A percentile compares a stretch with the other conserved stretches of the same genome.
phyloP scores from a whole-genome alignment of 2,329 filamentous ascomycete species.

The Annulohypoxylon truncatum region DNA sequence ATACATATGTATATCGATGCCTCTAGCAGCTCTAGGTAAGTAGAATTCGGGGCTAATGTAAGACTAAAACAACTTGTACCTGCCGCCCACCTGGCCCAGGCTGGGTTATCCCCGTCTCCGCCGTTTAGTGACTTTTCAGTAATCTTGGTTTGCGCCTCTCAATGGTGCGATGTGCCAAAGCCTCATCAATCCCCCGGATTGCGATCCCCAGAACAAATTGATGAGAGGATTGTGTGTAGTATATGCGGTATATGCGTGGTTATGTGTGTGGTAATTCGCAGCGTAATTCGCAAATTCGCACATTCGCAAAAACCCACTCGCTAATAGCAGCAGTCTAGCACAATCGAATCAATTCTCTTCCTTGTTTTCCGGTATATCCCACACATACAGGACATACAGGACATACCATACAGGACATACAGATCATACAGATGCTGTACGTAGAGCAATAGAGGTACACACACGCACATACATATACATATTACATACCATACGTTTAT shows the following conservation, averaged over 20 bases:
- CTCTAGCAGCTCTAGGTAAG: neutral
- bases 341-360: neutral
- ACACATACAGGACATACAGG: neutral
- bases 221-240: constrained; percentile 1
- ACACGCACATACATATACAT: neutral
- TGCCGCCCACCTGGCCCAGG: constrained; percentile 21
- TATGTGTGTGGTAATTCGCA: neutral
- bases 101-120: constrained; percentile 33
- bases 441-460: neutral
- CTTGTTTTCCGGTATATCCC: neutral
- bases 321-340: neutral
- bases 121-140: constrained; percentile 34
- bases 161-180: constrained; percentile 34
- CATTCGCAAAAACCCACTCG: neutral
- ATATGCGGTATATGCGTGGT: neutral
- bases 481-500: neutral
- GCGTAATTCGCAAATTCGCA: constrained; percentile 7
- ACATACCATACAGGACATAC: neutral
- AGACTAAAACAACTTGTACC: constrained; percentile 15
- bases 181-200: constrained; percentile 38
- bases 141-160: constrained; percentile 18
- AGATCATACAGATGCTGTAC: neutral
- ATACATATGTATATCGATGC: neutral
- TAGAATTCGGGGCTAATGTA: constrained; percentile 3
- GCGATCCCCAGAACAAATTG: constrained; percentile 23